Base-by-base conservation (phyloP, 1,139 yeast species). In the Scheffersomyces stambukii region DNA sequence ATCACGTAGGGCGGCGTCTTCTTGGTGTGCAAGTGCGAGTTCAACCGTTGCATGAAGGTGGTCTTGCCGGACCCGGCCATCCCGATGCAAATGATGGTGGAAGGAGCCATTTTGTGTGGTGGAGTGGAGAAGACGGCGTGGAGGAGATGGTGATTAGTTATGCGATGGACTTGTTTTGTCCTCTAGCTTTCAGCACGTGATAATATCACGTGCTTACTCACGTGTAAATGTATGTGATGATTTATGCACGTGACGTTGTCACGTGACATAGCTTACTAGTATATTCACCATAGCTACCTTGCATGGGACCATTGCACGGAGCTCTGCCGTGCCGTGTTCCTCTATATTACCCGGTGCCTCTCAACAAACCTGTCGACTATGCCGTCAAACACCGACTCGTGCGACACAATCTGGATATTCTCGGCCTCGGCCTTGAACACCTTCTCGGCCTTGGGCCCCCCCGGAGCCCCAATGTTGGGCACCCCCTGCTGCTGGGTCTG, bases 41-140 rank as follows among this genome's bases (percentile, higher is more conserved):
- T 91, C 35, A 93, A 64, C 38, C 98, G 66, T 55, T 93, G 99
- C 88, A 93, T 81, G 54, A 93, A 91, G 3, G 98, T 93, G 61
- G 99, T 91, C 60, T 93, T 93, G 46, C 99, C 98, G 30, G 94
- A 80, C 23, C 95, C 96, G 46, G 96, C 96, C 96, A 88, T 88
- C 39, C 97, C 96, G 40, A 89, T 85, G 57, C 95, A 85, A 21
- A 88, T 65, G 21, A 88, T 64, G 4, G 86, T 81, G 16, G 81
- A 70, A 22, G 85, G 77, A 27, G 75, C 60, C 78, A 70, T 75
- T 12, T 20, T 43, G 2, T 23, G 30, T 22, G 13, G 11, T 13
- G 22, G 15, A 19, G 23, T 16, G 20, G 10, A 12, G 23, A 13
- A 22, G 24, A 16, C 11, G 23, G 18, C 13, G 14, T 21, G n/a